A percentile compares a stretch with the other conserved stretches of the same genome.
Conservation (phyloP, 2,329 filamentous ascomycete species). For the Eurotiales sp. region DNA sequence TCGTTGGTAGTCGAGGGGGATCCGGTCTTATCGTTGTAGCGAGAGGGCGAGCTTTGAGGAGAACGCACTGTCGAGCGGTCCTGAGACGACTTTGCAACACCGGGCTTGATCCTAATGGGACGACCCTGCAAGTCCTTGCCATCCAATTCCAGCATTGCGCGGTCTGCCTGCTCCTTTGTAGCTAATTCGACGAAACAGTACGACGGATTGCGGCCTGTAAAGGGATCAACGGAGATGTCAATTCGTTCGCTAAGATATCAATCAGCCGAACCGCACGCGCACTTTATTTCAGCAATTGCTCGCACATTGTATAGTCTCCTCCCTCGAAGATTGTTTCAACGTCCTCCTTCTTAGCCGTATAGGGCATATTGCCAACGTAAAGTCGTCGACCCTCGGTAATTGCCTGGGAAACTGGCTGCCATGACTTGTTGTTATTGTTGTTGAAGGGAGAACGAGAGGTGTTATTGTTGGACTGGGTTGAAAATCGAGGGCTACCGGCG, state of each 20-base stretch:
- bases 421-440: constrained; percentile 17
- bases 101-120: constrained; percentile 61
- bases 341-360: constrained; percentile 51
- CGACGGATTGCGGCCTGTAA: constrained; percentile 65
- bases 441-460: constrained; percentile 30
- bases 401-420: constrained; percentile 26
- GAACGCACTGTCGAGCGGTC: constrained; percentile 25
- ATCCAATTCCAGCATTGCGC: constrained; percentile 56
- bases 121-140: constrained; percentile 55
- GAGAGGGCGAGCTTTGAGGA: constrained; percentile 17
- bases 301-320: constrained; percentile 33
- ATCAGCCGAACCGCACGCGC: constrained; percentile 12
- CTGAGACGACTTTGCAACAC: constrained; percentile 51
- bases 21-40: constrained; percentile 8
- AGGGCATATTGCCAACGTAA: constrained; percentile 55
- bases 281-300: constrained; percentile 7
- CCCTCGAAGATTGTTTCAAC: constrained; percentile 47
- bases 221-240: constrained; percentile 65
- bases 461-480: constrained; percentile 24
- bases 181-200: constrained; percentile 71
- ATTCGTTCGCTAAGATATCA: constrained; percentile 49
- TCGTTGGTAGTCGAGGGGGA: constrained; percentile 30
- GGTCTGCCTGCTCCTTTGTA: constrained; percentile 54
- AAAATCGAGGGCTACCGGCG: constrained; percentile 24
- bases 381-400: constrained; percentile 44